Evolutionary conservation across 208 protist species (phyloP).

Genomic region (Trypanosoma cruzi): DNA sequence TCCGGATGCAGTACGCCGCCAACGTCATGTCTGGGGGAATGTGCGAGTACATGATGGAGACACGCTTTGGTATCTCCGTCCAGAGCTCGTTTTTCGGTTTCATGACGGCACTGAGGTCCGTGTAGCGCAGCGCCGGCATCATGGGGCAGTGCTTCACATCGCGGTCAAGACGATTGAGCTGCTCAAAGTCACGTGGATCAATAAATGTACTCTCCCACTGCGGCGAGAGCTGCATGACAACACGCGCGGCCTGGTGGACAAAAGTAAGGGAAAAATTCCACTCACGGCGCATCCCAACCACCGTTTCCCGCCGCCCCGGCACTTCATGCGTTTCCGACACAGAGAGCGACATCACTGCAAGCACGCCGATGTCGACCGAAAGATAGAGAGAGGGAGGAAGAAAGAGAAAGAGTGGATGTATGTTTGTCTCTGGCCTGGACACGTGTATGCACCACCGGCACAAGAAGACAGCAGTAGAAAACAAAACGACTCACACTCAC

Average conservation of each 20-base stretch:
- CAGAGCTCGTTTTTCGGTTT: conserved; percentile 48
- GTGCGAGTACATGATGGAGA: conserved; percentile 79
- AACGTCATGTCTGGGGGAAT: conserved; percentile 66
- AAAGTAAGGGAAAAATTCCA: conserved; percentile 88
- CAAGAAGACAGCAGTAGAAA: no score
- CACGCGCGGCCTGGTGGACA: conserved; percentile 63
- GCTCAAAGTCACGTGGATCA: conserved; percentile 58
- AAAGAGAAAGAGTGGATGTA: no score
- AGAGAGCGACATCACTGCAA: not conserved
- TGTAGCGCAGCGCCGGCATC: conserved; percentile 61
- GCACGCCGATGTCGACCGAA: no score
- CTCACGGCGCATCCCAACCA: conserved; percentile 83
- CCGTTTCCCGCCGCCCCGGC: not conserved
- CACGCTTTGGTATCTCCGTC: conserved; percentile 74
- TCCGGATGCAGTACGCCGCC: conserved; percentile 58
- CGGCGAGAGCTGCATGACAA: conserved; percentile 67
- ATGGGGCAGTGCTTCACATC: conserved; percentile 61
- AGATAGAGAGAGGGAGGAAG: no score
- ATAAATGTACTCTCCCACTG: conserved; percentile 88
- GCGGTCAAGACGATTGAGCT: conserved; percentile 49
- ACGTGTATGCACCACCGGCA: no score
- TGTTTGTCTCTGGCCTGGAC: no score
- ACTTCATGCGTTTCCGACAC: not conserved
- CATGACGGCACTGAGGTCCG: conserved; percentile 53
- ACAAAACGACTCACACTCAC: no score